phyloP scores from a whole-genome alignment of 306 rosid species.

The Psophocarpus tetragonolobus region DNA sequence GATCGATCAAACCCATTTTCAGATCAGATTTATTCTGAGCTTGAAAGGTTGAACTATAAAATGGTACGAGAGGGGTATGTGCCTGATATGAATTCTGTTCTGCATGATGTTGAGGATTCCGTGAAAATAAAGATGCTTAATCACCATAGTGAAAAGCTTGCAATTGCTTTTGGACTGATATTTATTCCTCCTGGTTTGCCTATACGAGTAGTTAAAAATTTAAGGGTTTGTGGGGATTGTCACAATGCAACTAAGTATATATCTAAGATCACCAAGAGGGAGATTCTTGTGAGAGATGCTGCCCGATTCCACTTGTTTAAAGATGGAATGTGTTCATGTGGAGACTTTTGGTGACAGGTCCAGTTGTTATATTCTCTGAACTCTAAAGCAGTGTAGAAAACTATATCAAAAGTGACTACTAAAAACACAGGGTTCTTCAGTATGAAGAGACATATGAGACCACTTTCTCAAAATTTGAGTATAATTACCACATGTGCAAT shows the following conservation, averaged over 20 bases:
- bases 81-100: conserved; percentile 80
- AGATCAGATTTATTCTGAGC: conserved; percentile 73
- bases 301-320: conserved; percentile 87
- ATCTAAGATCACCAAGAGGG: conserved; percentile 81
- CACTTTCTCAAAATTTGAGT: conserved; percentile 9
- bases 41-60: conserved; percentile 60
- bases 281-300: conserved; percentile 88
- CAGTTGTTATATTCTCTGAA: conserved; percentile 2
- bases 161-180: conserved; percentile 86
- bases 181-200: conserved; percentile 72
- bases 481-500: neutral
- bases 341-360: conserved; percentile 82
- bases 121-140: conserved; percentile 82
- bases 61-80: conserved; percentile 76
- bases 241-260: conserved; percentile 93
- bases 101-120: conserved; percentile 82
- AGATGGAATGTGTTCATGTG: conserved; percentile 82
- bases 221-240: conserved; percentile 90
- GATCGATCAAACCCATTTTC: conserved; percentile 71
- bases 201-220: conserved; percentile 76
- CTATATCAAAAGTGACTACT: neutral
- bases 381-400: neutral
- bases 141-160: conserved; percentile 91
- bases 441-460: neutral
- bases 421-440: neutral